Base-by-base conservation (phyloP, 306 rosid genomes). In the Gillenia trifoliata region DNA sequence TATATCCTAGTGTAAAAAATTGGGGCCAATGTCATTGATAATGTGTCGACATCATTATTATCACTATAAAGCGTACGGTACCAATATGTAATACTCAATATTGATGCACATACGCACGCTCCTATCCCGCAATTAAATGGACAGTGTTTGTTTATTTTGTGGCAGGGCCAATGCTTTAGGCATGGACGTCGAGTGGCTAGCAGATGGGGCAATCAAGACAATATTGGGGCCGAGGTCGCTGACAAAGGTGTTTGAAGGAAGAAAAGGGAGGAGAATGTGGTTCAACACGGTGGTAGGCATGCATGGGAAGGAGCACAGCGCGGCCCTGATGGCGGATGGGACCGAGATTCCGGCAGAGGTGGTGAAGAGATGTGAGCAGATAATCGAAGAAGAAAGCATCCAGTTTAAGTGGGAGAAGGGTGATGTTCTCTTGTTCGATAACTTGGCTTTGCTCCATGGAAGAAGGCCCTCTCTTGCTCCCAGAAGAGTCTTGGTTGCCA, bases 381-480 rank as follows among this genome's bases (percentile, higher is more conserved):
- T 88, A 33, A 90, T 92, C 59, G 98, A 92, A 85, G 98, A 92
- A 75, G 98, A 92, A 73, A 90, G 96, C 84, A 90, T 90, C 54
- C 91, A 92, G n/a, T 92, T 90, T 79, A 87, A 88, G 64, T 92
- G 94, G 96, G 83, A 89, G 84, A 90, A 86, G 75, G 96, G 98
- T 7, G 98, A 92, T 77, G 88, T 92, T 69, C 85, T 92, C 52
- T 90, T 92, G 86, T n/a, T 92, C 19, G 98, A 92, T 73, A 92
- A 90, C 83, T 45, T 71, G 40, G 96, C 98, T 79, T 56, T 89
- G 89, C 96, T 92, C 77, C 96, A 90, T 83, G 96, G 92, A 77
- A 84, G 96, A 83, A 82, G 98, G 86, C 96, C 98, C 80, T 84
- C 98, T 26, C 90, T 89, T 85, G 91, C 98, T 73, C 98, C 96